Evolutionary conservation across 176 grass and related monocot species (phyloP), one percentile per base, ranked within the genome.

Genomic region (Bonia amplexicaulis): DNA sequence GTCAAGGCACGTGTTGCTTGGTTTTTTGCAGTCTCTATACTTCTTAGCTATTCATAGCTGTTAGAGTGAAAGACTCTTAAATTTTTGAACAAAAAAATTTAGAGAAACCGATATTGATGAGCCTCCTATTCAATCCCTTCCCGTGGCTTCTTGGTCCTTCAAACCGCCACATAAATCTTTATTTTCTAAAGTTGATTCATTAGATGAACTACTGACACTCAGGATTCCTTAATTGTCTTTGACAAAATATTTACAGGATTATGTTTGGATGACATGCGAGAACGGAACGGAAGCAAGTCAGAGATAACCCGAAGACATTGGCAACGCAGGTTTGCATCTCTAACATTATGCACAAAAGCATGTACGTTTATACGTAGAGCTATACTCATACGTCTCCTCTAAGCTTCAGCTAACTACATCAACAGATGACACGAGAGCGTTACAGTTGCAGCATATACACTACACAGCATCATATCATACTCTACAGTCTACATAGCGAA

Each of bases 331-430:
- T 69, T 49, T 59, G 22, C 68, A 72, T 79, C 22, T 86, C 72
- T 16, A 60, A 42, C 35, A 12, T 23, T 41, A 60, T 39, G 54
- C 72, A 62, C 72, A 82, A 52, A 61, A 51, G 72, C 61, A 31
- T 64, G 73, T 70, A 42, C 53, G 53, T 74, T 37, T 52, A 75
- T 87, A 75, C 51, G 11, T 58, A 76, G 5, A 40, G 0, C 51
- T 82, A 23, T 82, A 23, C 25, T 45, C 15, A 67, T 37, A 12
- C 33, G n/a, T 76, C 22, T 69, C 53, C 52, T 60, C 52, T 88
- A 77, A 69, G 29, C 29, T 77, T 82, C 41, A 70, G 41, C 71
- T 77, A 82, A 46, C 63, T 77, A 82, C 64, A 77, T 17, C 86
- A 40, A 82, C 52, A 52, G 29, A 82, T 57, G 41, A 61, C 58